Evolutionary conservation across 345 rosid genomes (phyloP).

Genomic region (Limnanthes douglasii): DNA sequence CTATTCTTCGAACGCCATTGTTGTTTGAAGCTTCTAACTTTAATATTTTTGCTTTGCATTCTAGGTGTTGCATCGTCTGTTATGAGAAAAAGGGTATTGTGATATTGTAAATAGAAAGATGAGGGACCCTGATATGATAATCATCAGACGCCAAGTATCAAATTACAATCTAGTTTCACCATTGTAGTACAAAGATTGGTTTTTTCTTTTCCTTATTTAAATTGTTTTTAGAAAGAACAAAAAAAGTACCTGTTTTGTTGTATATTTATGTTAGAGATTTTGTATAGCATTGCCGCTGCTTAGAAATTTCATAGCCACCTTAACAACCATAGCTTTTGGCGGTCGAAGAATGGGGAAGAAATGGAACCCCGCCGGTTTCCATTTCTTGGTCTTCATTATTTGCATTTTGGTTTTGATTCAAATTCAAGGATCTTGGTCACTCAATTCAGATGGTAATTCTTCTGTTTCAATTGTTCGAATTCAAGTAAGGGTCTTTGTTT

Average conservation of each 20-base stretch:
- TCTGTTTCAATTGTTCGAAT: background rate
- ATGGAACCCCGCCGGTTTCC: slow-evolving; percentile 58
- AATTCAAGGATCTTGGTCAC: slow-evolving; percentile 30
- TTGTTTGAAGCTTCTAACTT: too few relatives aligned
- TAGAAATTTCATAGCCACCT: slow-evolving; percentile 21
- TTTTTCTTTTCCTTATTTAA: background rate
- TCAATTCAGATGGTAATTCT: slow-evolving; percentile 46
- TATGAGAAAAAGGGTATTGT: slow-evolving; percentile 22
- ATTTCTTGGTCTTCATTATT: too few relatives aligned
- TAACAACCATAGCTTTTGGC: slow-evolving; percentile 25
- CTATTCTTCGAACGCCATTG: too few relatives aligned
- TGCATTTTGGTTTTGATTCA: slow-evolving; percentile 32
- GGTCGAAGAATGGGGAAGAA: slow-evolving; percentile 50
- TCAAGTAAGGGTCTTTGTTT: slow-evolving; percentile 1
- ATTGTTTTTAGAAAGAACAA: background rate
- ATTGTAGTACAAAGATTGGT: slow-evolving; percentile 13
- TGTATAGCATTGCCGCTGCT: slow-evolving; percentile 20
- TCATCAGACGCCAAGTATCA: slow-evolving; percentile 10
- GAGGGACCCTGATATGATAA: slow-evolving; percentile 47
- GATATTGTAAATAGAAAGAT: slow-evolving; percentile 17
- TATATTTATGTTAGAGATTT: slow-evolving; percentile 20
- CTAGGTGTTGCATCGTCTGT: too few relatives aligned
- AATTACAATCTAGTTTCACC: slow-evolving; percentile 19
- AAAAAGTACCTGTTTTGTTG: slow-evolving; percentile 2
- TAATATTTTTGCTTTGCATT: too few relatives aligned